Evolutionary conservation across 345 rosid species (phyloP), one percentile per base, ranked within the genome.

Genomic region (Ceriops zippeliana): DNA sequence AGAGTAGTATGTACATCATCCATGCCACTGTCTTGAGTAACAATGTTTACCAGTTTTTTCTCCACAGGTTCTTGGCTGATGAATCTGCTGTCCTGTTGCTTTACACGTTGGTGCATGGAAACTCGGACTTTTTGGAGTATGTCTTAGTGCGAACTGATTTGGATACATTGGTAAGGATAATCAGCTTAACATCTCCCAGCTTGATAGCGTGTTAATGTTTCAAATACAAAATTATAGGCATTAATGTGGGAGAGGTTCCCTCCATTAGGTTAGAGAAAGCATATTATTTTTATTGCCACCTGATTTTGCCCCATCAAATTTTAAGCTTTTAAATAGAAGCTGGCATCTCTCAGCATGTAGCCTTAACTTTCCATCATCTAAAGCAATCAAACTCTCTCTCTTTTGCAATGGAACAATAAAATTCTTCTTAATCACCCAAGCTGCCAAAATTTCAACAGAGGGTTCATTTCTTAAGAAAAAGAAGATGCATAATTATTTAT

Each of bases 61-160:
- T 70, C 58, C 78, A 72, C 85, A 95, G 99, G 92, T 86, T 86
- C 81, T 86, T 95, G 90, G 84, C 86, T 81, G 93, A 95, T 72
- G 99, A 95, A 80, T 78, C 92, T 26, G 90, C 99, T 15, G 93
- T 83, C 62, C 82, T 95, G 52, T 84, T 95, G 79, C 98, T 95
- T 68, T 95, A 95, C 79, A 87, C 98, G 37, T 70, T 95, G 85
- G 70, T 95, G 72, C 93, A 89, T 77, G 98, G 98, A 68, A 95
- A 95, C 79, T 86, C 92, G 17, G 86, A 85, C 79, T 95, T 95
- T 72, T 84, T 92, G 86, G 99, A 95, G 83, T 89, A 95, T 77
- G 93, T 92, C 46, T 78, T 95, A 76, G 99, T 92, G 82, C 95
- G 97, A 72, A 92, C 92, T 49, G 99, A 95, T 86, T 21, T 92